These are phyloP conservation scores for Pythium monospermum DNA, from an alignment of 352 stramenopile genomes.

Conservation along the genomic window DNA sequence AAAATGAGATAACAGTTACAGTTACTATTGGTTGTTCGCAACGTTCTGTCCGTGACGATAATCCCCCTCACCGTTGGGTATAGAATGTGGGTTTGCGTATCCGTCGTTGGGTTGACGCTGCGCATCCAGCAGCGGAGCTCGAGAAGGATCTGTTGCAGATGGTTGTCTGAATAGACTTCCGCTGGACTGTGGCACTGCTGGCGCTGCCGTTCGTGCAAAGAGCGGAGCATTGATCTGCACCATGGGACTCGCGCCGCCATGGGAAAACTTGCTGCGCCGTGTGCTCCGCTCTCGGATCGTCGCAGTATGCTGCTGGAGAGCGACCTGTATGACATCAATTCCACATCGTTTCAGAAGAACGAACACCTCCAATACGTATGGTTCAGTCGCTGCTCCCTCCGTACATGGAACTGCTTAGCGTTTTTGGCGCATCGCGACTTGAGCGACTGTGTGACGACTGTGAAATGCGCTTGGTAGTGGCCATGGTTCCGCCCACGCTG, in stretches of 20 bases:
- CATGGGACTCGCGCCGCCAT: constrained; percentile 62
- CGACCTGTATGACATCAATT: constrained; percentile 23
- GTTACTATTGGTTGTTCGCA: no score
- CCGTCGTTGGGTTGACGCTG: constrained; percentile 16
- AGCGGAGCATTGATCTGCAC: constrained; percentile 77
- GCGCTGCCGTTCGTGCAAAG: constrained; percentile 43
- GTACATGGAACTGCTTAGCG: constrained; percentile 73
- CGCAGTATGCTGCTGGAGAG: constrained; percentile 30
- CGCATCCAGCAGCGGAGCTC: constrained; percentile 15
- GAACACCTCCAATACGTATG: neutral
- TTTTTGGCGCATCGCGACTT: constrained; percentile 79
- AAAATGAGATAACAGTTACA: no score
- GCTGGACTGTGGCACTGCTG: constrained; percentile 7
- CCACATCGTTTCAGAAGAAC: constrained; percentile 2
- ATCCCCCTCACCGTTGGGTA: constrained; percentile 6
- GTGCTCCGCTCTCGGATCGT: constrained; percentile 73
- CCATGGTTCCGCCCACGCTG: constrained; percentile 50
- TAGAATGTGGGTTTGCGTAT: neutral
- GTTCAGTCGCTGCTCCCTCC: no score
- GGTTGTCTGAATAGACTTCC: constrained; percentile 8
- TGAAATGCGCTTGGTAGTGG: constrained; percentile 79
- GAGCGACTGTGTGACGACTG: constrained; percentile 71
- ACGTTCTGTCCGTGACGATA: neutral
- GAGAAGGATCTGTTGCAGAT: constrained; percentile 9
- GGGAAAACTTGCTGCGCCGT: constrained; percentile 76